Conservation (phyloP, 371 early-diverging fungal genomes). For the Mortierella sp. region DNA sequence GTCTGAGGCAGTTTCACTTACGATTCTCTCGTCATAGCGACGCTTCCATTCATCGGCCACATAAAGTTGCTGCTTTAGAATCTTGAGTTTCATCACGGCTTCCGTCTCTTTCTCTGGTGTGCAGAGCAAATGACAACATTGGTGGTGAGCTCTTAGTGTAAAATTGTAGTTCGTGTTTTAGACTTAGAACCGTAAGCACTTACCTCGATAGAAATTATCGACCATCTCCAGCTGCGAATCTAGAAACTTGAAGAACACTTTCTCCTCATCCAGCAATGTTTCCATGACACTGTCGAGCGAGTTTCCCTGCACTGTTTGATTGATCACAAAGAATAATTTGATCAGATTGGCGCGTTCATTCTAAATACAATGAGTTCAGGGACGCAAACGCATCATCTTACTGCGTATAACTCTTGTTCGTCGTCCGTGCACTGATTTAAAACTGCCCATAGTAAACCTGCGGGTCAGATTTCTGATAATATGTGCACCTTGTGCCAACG, state of each 20-base stretch:
- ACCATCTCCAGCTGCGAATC: conserved; percentile 34
- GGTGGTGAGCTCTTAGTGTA: too few relatives aligned
- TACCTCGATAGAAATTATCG: conserved; percentile 37
- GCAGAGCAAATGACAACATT: too few relatives aligned
- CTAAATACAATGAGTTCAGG: too few relatives aligned
- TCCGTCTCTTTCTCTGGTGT: conserved; percentile 44
- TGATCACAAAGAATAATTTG: not conserved
- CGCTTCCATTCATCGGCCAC: conserved; percentile 55
- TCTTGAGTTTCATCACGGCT: conserved; percentile 44
- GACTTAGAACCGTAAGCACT: too few relatives aligned
- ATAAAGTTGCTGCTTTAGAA: conserved; percentile 52
- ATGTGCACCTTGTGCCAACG: conserved; percentile 9
- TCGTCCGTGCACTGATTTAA: not conserved
- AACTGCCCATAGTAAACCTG: conserved; percentile 3
- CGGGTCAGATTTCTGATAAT: conserved; percentile 13
- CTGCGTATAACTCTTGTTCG: conserved; percentile 18
- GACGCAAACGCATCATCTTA: too few relatives aligned
- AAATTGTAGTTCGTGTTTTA: not conserved
- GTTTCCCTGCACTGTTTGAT: conserved; percentile 21
- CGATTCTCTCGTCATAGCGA: conserved; percentile 37
- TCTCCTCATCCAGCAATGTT: conserved; percentile 36
- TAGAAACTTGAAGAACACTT: conserved; percentile 35
- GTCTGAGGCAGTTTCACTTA: too few relatives aligned
- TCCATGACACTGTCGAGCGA: conserved; percentile 36
- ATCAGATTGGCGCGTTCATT: too few relatives aligned